Conservation (phyloP, 1,284 basidiomycete genomes). For the Stereum hirsutum region DNA sequence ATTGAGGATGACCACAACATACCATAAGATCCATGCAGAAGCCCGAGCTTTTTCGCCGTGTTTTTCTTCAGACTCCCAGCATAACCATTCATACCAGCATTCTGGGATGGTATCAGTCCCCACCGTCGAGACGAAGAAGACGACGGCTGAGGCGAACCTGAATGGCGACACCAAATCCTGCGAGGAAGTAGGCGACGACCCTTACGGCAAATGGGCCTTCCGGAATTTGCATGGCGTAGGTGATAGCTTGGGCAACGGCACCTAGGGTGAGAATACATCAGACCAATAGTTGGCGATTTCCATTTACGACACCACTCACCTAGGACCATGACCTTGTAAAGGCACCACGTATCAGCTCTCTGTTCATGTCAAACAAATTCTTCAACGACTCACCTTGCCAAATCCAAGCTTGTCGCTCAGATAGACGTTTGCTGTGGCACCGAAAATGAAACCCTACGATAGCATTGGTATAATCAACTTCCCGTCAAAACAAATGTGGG, state of each 20-base stretch:
- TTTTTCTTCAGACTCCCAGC: slow-evolving; percentile 33
- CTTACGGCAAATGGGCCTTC: slow-evolving; percentile 63
- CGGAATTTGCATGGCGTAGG: slow-evolving; percentile 36
- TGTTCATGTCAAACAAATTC: background rate
- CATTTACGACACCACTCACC: no score
- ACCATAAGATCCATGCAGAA: slow-evolving; percentile 42
- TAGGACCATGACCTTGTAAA: no score
- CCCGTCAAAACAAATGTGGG: no score
- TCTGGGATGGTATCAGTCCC: slow-evolving; percentile 24
- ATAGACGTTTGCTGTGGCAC: slow-evolving; percentile 42
- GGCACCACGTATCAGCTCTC: no score
- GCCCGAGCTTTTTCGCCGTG: slow-evolving; percentile 43
- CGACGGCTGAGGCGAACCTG: slow-evolving; percentile 25
- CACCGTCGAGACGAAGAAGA: background rate
- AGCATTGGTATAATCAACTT: no score
- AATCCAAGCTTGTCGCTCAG: slow-evolving; percentile 50
- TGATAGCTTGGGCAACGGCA: slow-evolving; percentile 36
- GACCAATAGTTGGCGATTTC: no score
- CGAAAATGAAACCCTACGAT: slow-evolving; percentile 41
- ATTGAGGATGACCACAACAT: background rate
- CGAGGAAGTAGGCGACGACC: slow-evolving; percentile 47
- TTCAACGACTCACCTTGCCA: slow-evolving; percentile 40
- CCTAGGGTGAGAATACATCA: no score
- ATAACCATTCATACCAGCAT: slow-evolving; percentile 46
- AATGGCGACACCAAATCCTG: slow-evolving; percentile 51